Evolutionary conservation across 805 yeast genomes (phyloP), one percentile per base, ranked within the genome.

Genomic region (Zygosaccharomyces pseudorouxii): DNA sequence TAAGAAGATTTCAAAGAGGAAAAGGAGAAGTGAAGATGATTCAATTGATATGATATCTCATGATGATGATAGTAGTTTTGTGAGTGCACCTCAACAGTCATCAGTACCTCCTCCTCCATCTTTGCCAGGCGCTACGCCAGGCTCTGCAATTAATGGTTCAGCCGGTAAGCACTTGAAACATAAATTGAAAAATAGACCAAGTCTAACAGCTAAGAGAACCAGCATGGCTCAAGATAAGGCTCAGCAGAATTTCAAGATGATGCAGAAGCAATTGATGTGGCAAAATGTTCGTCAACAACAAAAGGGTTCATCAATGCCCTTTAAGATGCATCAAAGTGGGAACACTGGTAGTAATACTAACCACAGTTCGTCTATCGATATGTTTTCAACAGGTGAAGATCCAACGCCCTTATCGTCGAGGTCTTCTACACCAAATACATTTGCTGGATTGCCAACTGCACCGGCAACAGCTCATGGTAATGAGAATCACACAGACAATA

Each of bases 141-240:
- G 44, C 7, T 29, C 35, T 20, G n/a, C 19, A 4, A 29, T 23
- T 16, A 33, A 33, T 33, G 20, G 37, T 14, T 41, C 44, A 14
- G 25, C 44, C 4, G 44, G 36, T 33, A 41, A 41, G 25, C 44
- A 41, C 8, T 33, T 28, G 22, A 41, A 41, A 29, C 44, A 41
- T 29, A 41, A 29, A 16, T 41, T 41, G 27, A 41, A 41, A 41
- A 29, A 23, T 11, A 29, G 44, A 19, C 16, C 36, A 19, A 31
- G 30, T 8, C 10, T 25, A 25, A 46, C 30, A 20, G 22, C 28
- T 8, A 46, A 39, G 14, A 38, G 33, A 29, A 35, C 46, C 18
- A 42, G 38, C 14, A 36, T 25, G 29, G 27, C 44, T 11, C 72
- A 67, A 49, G 77, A 71, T 55, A 71, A 51, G 42, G 49, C 50